Percentiles rank a stretch among this genome's conserved stretches.
phyloP scores from a whole-genome alignment of 1,284 basidiomycete species.

The Coniferiporia sulphurascens region DNA sequence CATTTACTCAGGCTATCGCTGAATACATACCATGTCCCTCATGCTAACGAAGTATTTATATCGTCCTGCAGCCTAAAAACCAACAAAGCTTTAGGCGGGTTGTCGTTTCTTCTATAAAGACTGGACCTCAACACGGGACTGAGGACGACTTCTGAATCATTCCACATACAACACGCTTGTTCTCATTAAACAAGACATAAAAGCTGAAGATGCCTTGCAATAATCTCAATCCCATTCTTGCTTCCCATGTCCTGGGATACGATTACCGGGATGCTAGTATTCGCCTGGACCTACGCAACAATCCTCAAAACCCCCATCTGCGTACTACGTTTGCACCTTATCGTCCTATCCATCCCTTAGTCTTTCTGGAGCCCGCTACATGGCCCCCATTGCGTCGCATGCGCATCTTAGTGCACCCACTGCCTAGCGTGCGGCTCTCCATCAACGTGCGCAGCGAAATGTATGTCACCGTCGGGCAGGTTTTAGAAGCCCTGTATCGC shows the following conservation, averaged over 20 bases:
- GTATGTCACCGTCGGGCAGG: constrained; percentile 11
- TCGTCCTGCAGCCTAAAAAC: too few relatives aligned
- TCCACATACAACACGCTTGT: neutral
- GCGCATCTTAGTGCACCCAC: constrained; percentile 3
- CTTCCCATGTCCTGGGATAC: neutral
- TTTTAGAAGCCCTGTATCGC: constrained; percentile 1
- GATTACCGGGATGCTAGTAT: neutral
- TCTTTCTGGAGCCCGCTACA: constrained; percentile 10
- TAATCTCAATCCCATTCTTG: neutral
- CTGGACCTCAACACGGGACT: neutral
- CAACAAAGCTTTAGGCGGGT: too few relatives aligned
- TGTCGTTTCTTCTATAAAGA: too few relatives aligned
- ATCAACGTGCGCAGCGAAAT: neutral
- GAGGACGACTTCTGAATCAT: neutral
- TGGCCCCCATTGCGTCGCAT: neutral
- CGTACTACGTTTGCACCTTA: neutral
- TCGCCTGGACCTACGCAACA: constrained; percentile 1
- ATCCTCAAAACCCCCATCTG: neutral
- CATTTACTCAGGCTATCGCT: too few relatives aligned
- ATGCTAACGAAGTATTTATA: too few relatives aligned
- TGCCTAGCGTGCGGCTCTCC: neutral
- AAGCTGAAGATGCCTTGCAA: neutral
- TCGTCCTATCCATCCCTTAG: neutral
- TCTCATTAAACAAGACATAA: neutral
- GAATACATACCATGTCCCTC: too few relatives aligned